These are phyloP conservation scores for Saitoella complicata DNA, from an alignment of 805 yeast genomes.

Conservation along the genomic window DNA sequence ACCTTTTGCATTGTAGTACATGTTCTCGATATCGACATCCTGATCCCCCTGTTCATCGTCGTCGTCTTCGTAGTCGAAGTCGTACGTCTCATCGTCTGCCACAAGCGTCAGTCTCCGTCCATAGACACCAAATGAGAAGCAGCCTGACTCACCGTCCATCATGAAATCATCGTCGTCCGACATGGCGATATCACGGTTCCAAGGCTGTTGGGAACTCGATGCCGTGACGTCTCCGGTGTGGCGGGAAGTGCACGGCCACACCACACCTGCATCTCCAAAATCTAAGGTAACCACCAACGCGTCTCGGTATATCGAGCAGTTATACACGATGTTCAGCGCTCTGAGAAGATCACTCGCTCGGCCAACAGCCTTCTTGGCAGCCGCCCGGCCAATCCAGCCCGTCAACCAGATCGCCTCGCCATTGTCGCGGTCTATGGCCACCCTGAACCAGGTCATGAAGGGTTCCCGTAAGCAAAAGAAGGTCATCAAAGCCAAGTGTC, in stretches of 20 bases:
- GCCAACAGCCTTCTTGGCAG: no score
- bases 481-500: constrained; percentile 41
- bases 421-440: constrained; percentile 26
- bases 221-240: not conserved
- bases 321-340: no score
- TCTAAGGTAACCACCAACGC: no score
- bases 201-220: no score
- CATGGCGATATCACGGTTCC: no score
- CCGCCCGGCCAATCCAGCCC: no score
- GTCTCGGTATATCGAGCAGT: no score
- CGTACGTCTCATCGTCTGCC: constrained; percentile 15
- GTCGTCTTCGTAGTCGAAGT: constrained; percentile 25
- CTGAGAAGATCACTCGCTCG: no score
- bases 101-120: not conserved
- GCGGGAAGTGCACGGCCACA: no score
- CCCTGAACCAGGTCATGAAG: constrained; percentile 60
- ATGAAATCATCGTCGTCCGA: constrained; percentile 25
- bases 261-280: no score
- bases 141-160: constrained; percentile 14
- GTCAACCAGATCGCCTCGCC: no score
- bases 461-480: constrained; percentile 44
- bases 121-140: not conserved
- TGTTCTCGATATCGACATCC: constrained; percentile 19
- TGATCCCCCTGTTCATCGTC: constrained; percentile 19
- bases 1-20: constrained; percentile 25